Conservation (phyloP, 2,329 filamentous ascomycete genomes). For the Penicillium psychrosexuale region DNA sequence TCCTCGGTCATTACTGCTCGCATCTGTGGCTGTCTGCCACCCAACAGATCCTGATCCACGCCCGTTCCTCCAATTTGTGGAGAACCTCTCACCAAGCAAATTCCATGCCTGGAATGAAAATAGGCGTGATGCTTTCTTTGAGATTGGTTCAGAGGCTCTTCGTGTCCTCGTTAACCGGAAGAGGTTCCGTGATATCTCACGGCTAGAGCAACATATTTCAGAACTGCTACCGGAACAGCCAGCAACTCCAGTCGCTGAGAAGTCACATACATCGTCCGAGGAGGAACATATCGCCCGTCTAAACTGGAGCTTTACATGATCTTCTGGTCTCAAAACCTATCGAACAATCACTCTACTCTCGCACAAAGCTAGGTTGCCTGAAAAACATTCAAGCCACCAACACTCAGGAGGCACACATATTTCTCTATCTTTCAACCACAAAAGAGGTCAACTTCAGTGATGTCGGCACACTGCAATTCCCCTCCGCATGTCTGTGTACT, state of each 20-base stretch:
- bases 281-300: neutral
- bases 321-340: neutral
- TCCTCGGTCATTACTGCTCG: conserved; percentile 24
- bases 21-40: conserved; percentile 37
- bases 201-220: conserved; percentile 32
- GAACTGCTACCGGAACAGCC: conserved; percentile 27
- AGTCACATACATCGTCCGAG: conserved; percentile 1
- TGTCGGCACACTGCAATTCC: neutral
- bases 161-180: conserved; percentile 36
- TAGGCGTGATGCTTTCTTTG: conserved; percentile 31
- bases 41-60: conserved; percentile 34
- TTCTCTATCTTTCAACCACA: neutral
- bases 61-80: conserved; percentile 31
- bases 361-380: neutral
- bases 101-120: conserved; percentile 18
- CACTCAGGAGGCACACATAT: neutral
- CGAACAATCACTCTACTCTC: neutral
- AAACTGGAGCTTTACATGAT: conserved; percentile 7
- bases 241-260: conserved; percentile 11
- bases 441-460: neutral
- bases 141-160: conserved; percentile 39
- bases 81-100: conserved; percentile 19
- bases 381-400: neutral
- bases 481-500: neutral
- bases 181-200: conserved; percentile 28